A percentile compares a stretch with the other conserved stretches of the same genome.
These are phyloP conservation scores for Chlamydomonas sp. DNA, from an alignment of 139 green algal species.

Conservation along the genomic window DNA sequence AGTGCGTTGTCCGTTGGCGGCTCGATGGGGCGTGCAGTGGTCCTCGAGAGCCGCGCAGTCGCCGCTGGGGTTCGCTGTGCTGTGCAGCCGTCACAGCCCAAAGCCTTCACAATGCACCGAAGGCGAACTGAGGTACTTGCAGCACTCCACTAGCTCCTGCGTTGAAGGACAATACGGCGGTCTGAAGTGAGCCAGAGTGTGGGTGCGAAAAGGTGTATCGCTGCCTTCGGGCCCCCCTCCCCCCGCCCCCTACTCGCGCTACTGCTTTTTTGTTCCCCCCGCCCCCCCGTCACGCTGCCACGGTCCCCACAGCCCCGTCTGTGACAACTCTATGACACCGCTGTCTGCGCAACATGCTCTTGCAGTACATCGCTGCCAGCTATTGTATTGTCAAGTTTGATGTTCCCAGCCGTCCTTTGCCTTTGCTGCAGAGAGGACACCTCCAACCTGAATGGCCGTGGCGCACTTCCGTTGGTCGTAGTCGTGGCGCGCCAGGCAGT, in stretches of 20 bases:
- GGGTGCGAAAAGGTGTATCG: neutral
- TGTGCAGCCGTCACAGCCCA: neutral
- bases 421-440: no score
- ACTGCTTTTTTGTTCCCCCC: no score
- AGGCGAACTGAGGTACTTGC: neutral
- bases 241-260: no score
- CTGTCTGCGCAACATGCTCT: no score
- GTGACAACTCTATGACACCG: no score
- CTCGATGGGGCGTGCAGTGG: no score
- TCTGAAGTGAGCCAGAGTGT: neutral
- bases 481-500: neutral
- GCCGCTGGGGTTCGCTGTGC: no score
- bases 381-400: neutral
- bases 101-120: slow-evolving; percentile 17
- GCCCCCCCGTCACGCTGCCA: no score
- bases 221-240: no score
- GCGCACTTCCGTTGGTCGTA: slow-evolving; percentile 20
- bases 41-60: no score
- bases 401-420: neutral
- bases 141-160: slow-evolving; percentile 11
- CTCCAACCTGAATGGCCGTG: neutral
- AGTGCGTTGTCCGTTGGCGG: no score
- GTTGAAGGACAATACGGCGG: neutral
- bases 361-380: neutral
- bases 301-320: no score